Evolutionary conservation across 1,284 basidiomycete genomes (phyloP).

Genomic region (Trichosporon sp.): DNA sequence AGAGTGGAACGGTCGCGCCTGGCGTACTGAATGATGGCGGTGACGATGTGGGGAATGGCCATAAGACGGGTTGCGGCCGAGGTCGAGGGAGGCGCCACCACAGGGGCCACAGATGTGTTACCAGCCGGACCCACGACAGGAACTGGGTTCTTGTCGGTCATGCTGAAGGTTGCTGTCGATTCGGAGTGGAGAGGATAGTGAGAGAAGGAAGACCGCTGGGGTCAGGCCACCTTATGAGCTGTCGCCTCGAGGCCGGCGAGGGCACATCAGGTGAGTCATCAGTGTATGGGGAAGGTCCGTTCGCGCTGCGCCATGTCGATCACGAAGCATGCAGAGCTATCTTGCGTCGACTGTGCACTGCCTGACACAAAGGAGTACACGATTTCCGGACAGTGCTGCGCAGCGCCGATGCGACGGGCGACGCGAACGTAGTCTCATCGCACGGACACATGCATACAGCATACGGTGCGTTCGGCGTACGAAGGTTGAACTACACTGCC

Average conservation of each 20-base stretch:
- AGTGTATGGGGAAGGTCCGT: neutral
- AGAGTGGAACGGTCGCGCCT: slow-evolving; percentile 21
- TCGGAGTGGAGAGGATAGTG: neutral
- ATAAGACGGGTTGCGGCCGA: neutral
- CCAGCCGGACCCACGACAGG: neutral
- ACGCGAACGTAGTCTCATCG: no score
- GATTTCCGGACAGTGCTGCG: no score
- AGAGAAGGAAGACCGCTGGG: neutral
- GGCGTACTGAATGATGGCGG: slow-evolving; percentile 24
- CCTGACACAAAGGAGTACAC: neutral
- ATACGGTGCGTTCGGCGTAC: neutral
- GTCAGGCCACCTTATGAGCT: neutral
- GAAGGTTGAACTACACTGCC: neutral
- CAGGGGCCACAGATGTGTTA: no score
- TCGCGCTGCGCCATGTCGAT: neutral
- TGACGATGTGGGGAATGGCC: slow-evolving; percentile 22
- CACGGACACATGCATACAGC: neutral
- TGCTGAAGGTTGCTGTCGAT: neutral
- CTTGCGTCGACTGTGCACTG: neutral
- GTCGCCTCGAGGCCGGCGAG: neutral
- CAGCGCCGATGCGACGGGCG: no score
- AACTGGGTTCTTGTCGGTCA: neutral
- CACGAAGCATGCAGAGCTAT: no score
- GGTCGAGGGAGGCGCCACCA: neutral
- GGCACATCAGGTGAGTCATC: neutral